Conservation (phyloP, 768 basidiomycete genomes). For the Rhizopogon vesiculosus region DNA sequence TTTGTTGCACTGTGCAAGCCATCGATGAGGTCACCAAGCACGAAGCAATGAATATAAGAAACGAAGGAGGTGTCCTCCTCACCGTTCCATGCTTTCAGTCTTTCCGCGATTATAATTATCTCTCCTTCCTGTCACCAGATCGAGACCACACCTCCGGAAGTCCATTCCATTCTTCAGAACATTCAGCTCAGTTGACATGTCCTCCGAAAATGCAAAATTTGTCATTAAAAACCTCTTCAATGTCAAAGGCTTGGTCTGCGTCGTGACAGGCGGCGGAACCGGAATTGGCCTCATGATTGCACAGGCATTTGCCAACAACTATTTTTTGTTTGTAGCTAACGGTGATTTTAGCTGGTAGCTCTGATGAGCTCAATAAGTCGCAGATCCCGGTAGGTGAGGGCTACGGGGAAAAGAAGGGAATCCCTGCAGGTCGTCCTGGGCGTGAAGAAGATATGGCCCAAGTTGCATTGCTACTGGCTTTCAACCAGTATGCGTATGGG, state of each 20-base stretch:
- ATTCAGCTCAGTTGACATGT: background rate
- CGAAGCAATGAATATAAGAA: background rate
- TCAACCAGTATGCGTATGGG: constrained; percentile 30
- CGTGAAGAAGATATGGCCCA: constrained; percentile 32
- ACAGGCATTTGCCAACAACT: constrained; percentile 33
- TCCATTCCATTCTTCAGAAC: background rate
- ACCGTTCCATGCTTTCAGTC: background rate
- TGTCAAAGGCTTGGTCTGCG: constrained; percentile 18
- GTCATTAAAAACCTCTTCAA: constrained; percentile 2
- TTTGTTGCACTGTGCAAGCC: background rate
- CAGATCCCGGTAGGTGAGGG: constrained; percentile 20
- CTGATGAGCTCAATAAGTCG: constrained; percentile 29
- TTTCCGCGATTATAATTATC: background rate
- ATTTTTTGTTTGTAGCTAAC: background rate
- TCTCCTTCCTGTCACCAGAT: background rate
- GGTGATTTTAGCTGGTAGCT: constrained; percentile 3
- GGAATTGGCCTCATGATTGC: constrained; percentile 47
- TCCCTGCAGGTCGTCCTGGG: constrained; percentile 31
- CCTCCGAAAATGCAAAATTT: constrained; percentile 1
- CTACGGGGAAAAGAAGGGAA: constrained; percentile 28
- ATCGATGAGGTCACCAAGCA: background rate
- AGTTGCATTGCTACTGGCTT: constrained; percentile 24
- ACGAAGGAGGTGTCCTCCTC: background rate
- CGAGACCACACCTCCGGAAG: background rate
- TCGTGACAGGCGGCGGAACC: constrained; percentile 75